Evolutionary conservation across 2,329 filamentous ascomycete species (phyloP), one percentile per base, ranked within the genome.

Genomic region (Westerdykella sp.): DNA sequence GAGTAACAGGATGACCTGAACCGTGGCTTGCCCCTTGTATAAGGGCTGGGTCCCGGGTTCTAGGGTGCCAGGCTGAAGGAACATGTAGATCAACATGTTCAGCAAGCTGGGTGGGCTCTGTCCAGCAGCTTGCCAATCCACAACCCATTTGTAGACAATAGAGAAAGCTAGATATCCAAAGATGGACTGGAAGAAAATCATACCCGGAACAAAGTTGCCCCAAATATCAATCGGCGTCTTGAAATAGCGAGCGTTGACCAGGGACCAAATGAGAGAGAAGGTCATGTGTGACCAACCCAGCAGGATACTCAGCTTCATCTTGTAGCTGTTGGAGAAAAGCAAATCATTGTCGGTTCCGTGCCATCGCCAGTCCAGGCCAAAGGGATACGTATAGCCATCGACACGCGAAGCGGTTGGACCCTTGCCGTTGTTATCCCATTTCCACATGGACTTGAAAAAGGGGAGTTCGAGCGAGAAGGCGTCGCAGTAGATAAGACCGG

Each of bases 31-130:
- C 34, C 87, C 87, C 16, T 73, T 65, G 66, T 95, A 98, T 5
- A 98, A 76, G 40, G 77, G 77, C 30, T 54, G 46, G 2, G 54
- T 52, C 39, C 76, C 76, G 48, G 87, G 79, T 39, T 86, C 83
- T 21, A 85, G 71, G 0, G 69, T 85, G 40, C 89, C 89, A 3
- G 93, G 93, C 51, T 84, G 81, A 55, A 98, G 72, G 75, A 98
- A 98, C 94, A 98, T 98, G 78, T 96, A 96, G 62, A 98, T 98
- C 61, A 98, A 76, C 91, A 97, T 97, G 78, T 98, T 98, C 49
- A 98, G 73, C 47, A 98, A 76, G 59, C 89, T 88, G 2, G 94
- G 93, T 1, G 94, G 87, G 49, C 80, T 77, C 54, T 77, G 65
- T 34, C 75, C 81, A 34, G 76, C 77, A 10, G 75, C 80, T 38